phyloP scores from a whole-genome alignment of 176 grass and related monocot genomes.

The Raddia distichophylla region DNA sequence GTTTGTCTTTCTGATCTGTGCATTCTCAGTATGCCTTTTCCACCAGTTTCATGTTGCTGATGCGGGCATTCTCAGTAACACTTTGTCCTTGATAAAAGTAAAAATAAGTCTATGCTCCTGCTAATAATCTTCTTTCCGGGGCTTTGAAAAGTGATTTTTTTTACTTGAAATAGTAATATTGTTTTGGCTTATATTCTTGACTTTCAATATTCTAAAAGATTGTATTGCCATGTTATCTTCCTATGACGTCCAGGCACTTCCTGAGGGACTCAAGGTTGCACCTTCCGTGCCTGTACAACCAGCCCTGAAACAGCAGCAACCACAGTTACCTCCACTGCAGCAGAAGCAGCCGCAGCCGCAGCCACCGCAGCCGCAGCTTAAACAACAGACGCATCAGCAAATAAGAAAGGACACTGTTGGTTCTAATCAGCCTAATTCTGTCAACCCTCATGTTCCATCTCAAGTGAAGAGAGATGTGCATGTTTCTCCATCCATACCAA shows the following conservation, averaged over 20 bases:
- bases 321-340: background rate
- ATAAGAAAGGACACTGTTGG: conserved; percentile 48
- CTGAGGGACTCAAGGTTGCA: conserved; percentile 50
- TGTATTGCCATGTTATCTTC: conserved; percentile 24
- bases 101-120: background rate
- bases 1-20: no score
- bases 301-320: conserved; percentile 57
- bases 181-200: background rate
- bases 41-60: no score
- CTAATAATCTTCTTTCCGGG: background rate
- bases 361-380: conserved; percentile 32
- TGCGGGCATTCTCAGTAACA: background rate
- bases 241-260: conserved; percentile 45
- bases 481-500: conserved; percentile 39
- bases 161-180: conserved; percentile 23
- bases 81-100: background rate
- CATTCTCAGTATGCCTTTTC: no score
- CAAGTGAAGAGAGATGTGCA: conserved; percentile 57
- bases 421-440: conserved; percentile 49
- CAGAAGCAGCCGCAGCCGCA: conserved; percentile 7
- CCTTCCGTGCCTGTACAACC: conserved; percentile 47
- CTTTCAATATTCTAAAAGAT: conserved; percentile 15
- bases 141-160: conserved; percentile 19
- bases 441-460: conserved; percentile 43
- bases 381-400: conserved; percentile 34